Evolutionary conservation across 306 rosid genomes (phyloP), one percentile per base, ranked within the genome.

Genomic region (Arachis hypogaea): DNA sequence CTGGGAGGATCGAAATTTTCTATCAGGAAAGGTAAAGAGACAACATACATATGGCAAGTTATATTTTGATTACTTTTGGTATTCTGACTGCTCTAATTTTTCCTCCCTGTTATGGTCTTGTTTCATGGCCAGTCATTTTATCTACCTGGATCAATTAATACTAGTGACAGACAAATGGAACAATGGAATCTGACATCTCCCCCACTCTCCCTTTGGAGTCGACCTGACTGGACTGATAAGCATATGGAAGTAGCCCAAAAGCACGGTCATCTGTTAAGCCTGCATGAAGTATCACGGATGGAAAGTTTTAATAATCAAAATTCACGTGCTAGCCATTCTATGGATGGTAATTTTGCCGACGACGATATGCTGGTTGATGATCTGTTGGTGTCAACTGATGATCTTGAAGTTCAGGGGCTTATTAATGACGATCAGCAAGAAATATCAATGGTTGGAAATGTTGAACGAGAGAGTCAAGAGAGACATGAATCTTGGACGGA

Each of bases 181-280:
- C 92, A 91, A 52, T 91, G 91, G 91, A 91, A 91, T 81, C 7
- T 67, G 11, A 84, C 2, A 69, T 49, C 96, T 7, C 97, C 98
- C 7, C 73, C 84, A n/a, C 90, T 91, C n/a, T 89, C 71, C 77
- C 89, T 93, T 57, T 93, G 98, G 97, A 91, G 97, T 54, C 92
- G 67, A 72, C 79, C 59, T 57, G 94, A 86, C 76, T 91, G 85
- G 82, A 70, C 90, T 29, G 68, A 64, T 40, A 65, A 67, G 69
- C 92, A 91, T 78, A 84, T 58, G 79, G 69, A 10, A 44, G 86
- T 93, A 69, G 97, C 98, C 60, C 71, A 71, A 79, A 75, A 78
- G 80, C 79, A 81, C 68, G 86, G 83, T 65, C 96, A 91, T 78
- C 33, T 79, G 64, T 62, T 76, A 40, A 59, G 54, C 14, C 64